Evolutionary conservation across 1,284 basidiomycete species (phyloP), one percentile per base, ranked within the genome.

Genomic region (Rhodotorula sp.): DNA sequence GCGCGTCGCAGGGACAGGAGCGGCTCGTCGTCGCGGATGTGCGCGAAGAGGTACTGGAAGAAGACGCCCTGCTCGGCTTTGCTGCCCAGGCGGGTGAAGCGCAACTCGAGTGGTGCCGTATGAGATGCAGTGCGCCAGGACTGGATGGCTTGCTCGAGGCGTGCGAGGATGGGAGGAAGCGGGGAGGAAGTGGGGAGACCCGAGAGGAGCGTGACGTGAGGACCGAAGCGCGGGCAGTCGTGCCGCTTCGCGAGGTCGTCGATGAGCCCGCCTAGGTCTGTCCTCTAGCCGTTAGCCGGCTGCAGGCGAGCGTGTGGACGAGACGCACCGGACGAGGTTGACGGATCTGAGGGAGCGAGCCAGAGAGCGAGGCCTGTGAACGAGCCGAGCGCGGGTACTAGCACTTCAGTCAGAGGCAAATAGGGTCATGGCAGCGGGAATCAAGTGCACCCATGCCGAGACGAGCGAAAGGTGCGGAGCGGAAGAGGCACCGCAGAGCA

Each of bases 31-130:
- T 44, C 25, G 9, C 23, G 3, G 48, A 74, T 42, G 14, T 25
- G 8, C 7, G 50, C 59, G 48, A 70, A 74, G n/a, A 72, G 25
- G 70, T 66, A 74, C 49, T 74, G 73, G 44, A 72, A 74, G 61
- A 49, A 72, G 27, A 4, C 41, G 5, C 17, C 14, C 19, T 56
- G 16, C 2, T 16, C n/a, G 4, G 58, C 62, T 9, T 67, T 46
- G 1, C 65, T 57, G 7, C 68, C 72, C 7, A 70, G 59, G 0
- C 13, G 16, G 12, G 19, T 8, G 44, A 70, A 58, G 1, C 13
- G 3, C 17, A 73, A 27, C 0, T 2, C 1, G 41, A 67, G 46
- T 2, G 61, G 25, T 8, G 53, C 27, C 2, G 50, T 17, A 1
- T 17, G 42, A n/a, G 55, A 13, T 7, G 50, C 17, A 13, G n/a